Conservation (phyloP, 305 asterid species). For the Ilex paraguariensis region DNA sequence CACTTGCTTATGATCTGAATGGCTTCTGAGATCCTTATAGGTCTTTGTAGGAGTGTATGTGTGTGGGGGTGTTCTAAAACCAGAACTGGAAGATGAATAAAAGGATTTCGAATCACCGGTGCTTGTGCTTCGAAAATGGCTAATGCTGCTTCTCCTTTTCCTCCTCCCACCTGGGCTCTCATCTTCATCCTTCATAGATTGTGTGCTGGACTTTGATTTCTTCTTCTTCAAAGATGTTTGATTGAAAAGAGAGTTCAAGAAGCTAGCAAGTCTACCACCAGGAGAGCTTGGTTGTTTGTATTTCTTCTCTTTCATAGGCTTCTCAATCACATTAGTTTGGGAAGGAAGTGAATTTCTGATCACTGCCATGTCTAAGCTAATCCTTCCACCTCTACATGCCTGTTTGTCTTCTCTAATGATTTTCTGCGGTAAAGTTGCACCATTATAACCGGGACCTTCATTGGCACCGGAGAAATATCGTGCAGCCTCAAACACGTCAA, state of each 20-base stretch:
- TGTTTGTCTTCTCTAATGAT: constrained; percentile 14
- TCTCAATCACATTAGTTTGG: constrained; percentile 25
- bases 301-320: constrained; percentile 25
- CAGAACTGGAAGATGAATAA: constrained; percentile 29
- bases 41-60: constrained; percentile 44
- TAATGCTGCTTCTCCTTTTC: constrained; percentile 56
- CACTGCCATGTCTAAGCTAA: constrained; percentile 61
- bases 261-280: constrained; percentile 37
- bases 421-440: constrained; percentile 14
- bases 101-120: constrained; percentile 20
- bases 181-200: constrained; percentile 13
- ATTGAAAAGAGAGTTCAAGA: constrained; percentile 39
- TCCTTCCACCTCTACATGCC: constrained; percentile 33
- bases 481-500: constrained; percentile 84
- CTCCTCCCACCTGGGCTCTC: constrained; percentile 10
- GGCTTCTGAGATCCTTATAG: constrained; percentile 27
- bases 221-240: constrained; percentile 34
- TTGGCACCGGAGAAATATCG: constrained; percentile 57
- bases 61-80: constrained; percentile 50
- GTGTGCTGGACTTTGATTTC: constrained; percentile 16
- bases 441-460: constrained; percentile 22
- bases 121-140: constrained; percentile 36
- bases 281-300: constrained; percentile 53
- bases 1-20: constrained; percentile 16
- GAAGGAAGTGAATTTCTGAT: constrained; percentile 19